phyloP scores from a whole-genome alignment of 2,329 filamentous ascomycete species.

The Fusarium globosum region DNA sequence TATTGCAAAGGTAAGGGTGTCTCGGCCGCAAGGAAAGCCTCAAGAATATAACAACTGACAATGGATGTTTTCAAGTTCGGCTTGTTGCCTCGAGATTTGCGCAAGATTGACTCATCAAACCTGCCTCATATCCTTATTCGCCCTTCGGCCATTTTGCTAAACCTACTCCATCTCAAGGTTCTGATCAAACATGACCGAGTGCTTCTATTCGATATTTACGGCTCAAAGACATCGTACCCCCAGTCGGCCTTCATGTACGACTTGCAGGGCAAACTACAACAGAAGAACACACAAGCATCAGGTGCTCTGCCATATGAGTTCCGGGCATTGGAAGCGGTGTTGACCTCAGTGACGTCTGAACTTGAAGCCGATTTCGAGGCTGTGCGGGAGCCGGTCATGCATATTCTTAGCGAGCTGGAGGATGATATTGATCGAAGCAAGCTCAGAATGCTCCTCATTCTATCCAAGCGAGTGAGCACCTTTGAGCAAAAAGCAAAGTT shows the following conservation, averaged over 20 bases:
- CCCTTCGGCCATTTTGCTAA: constrained; percentile 92
- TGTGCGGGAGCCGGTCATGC: constrained; percentile 90
- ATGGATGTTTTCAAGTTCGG: constrained; percentile 72
- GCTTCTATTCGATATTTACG: constrained; percentile 95
- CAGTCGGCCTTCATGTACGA: constrained; percentile 99
- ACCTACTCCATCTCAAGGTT: constrained; percentile 94
- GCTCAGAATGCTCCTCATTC: constrained; percentile 87
- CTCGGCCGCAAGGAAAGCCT: neutral
- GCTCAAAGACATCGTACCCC: constrained; percentile 91
- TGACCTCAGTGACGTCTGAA: constrained; percentile 92
- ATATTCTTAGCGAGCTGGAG: constrained; percentile 88
- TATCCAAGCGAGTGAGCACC: constrained; percentile 94
- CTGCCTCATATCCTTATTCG: constrained; percentile 95
- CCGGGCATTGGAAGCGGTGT: constrained; percentile 91
- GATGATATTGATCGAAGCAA: constrained; percentile 97
- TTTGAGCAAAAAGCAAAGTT: constrained; percentile 98
- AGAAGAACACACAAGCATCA: constrained; percentile 71
- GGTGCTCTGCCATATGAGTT: constrained; percentile 91
- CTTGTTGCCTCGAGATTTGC: constrained; percentile 89
- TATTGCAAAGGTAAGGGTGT: constrained; percentile 80
- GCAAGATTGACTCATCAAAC: constrained; percentile 97
- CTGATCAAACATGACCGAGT: constrained; percentile 96
- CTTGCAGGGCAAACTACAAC: constrained; percentile 88
- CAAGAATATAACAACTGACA: constrained; percentile 5
- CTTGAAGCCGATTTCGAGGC: constrained; percentile 95